Evolutionary conservation across 1,284 basidiomycete species (phyloP).

Genomic region (Apiotrichum akiyoshidainum): DNA sequence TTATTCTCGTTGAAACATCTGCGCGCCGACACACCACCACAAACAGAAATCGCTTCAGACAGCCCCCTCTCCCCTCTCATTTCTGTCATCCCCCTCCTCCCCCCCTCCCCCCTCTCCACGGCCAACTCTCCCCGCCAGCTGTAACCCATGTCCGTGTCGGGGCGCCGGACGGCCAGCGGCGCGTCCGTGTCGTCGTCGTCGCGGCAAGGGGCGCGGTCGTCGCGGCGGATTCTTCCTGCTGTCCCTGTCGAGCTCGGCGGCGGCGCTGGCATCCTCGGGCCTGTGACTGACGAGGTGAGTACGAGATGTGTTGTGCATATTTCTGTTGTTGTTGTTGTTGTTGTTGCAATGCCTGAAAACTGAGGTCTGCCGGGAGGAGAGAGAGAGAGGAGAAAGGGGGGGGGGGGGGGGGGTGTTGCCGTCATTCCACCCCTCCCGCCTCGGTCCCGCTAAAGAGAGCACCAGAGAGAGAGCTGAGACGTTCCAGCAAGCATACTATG

Average conservation of each 20-base stretch:
- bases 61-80: too few species aligned
- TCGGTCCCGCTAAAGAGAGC: too few species aligned
- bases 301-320: not conserved
- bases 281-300: constrained; percentile 19
- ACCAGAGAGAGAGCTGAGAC: too few species aligned
- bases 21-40: too few species aligned
- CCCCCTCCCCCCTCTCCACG: too few species aligned
- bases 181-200: constrained; percentile 3
- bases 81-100: too few species aligned
- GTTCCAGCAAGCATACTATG: constrained; percentile 4
- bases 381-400: too few species aligned
- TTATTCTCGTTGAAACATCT: too few species aligned
- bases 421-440: not conserved
- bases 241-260: constrained; percentile 36
- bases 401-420: not conserved
- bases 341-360: not conserved
- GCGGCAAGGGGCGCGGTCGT: constrained; percentile 19
- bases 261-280: constrained; percentile 36
- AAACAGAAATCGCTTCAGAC: too few species aligned
- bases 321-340: not conserved
- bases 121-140: too few species aligned
- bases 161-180: constrained; percentile 10
- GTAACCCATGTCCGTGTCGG: constrained; percentile 4
- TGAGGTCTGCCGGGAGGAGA: too few species aligned
- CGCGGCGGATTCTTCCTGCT: constrained; percentile 21